Evolutionary conservation across 805 yeast genomes (phyloP), one percentile per base, ranked within the genome.

Genomic region (Wickerhamiella hasegawae): DNA sequence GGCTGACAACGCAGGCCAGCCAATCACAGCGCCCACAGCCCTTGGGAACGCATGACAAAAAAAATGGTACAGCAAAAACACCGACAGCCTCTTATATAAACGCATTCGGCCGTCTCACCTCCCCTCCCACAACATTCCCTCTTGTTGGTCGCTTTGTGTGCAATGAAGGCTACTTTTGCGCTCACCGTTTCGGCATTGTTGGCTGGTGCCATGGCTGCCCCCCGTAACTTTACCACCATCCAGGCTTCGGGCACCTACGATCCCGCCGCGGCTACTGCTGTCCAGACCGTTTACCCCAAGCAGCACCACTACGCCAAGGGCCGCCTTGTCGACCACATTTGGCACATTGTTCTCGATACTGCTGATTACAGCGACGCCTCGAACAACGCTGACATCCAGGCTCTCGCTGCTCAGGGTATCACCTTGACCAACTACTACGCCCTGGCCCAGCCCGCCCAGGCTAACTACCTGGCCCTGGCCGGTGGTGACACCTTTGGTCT

Each of bases 401-500:
- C 57, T 47, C 55, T 68, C 36, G 63, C 65, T 19, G 37, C 55
- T 44, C 48, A 62, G 37, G 73, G 71, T 50, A 55, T 66, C 37
- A 50, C 55, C 30, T 55, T 68, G 45, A 57, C 54, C 52, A 68
- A 68, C 60, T 67, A 68, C 59, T 67, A 68, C 61, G 63, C 66
- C 27, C 46, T 66, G 24, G 63, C 70, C 35, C 69, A 65, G 47
- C 71, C 72, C 38, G 66, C 73, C 5, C 67, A 68, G 58, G 71
- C 72, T 43, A 68, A 68, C 55, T 66, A 66, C 48, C 46, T 67
- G 37, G 68, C 67, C 29, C 51, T 69, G 35, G 67, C 59, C 37
- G 64, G 61, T 39, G 73, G 73, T 45, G 71, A 65, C 50, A 63
- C 67, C 51, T 66, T 65, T 41, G 65, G 69, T 19, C 59, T 68